Evolutionary conservation across 225 moss, liverwort and hornwort species (phyloP).

Genomic region (Lunularia cruciata): DNA sequence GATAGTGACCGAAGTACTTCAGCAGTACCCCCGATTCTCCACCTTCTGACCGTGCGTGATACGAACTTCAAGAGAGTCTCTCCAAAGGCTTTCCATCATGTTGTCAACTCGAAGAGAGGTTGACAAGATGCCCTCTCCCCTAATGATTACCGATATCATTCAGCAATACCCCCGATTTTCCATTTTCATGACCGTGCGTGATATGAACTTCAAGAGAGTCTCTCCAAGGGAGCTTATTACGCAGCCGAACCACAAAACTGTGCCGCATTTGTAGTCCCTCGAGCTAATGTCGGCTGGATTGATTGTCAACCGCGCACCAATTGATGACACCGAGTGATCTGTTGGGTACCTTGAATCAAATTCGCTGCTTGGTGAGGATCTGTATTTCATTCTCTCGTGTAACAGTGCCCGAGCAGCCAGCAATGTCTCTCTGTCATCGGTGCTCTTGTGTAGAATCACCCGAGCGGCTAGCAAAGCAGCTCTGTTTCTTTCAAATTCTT

Average conservation of each 20-base stretch:
- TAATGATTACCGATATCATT: too few species aligned
- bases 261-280: constrained; percentile 10
- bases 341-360: not conserved
- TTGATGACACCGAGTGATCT: not conserved
- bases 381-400: not conserved
- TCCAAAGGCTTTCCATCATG: too few species aligned
- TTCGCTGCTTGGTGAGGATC: not conserved
- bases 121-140: too few species aligned
- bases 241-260: not conserved
- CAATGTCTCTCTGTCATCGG: not conserved
- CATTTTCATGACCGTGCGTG: not conserved
- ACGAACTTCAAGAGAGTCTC: constrained; percentile 3
- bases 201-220: not conserved
- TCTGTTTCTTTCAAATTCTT: constrained; percentile 12
- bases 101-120: too few species aligned
- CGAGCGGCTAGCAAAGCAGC: not conserved
- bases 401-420: constrained; percentile 1
- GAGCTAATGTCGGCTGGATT: not conserved
- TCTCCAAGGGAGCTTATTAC: not conserved
- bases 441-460: not conserved
- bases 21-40: constrained; percentile 1
- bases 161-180: constrained; percentile 1
- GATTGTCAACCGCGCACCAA: not conserved
- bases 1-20: too few species aligned
- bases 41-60: not conserved